Conservation (phyloP, 2,329 filamentous ascomycete genomes). For the Nemania serpens region DNA sequence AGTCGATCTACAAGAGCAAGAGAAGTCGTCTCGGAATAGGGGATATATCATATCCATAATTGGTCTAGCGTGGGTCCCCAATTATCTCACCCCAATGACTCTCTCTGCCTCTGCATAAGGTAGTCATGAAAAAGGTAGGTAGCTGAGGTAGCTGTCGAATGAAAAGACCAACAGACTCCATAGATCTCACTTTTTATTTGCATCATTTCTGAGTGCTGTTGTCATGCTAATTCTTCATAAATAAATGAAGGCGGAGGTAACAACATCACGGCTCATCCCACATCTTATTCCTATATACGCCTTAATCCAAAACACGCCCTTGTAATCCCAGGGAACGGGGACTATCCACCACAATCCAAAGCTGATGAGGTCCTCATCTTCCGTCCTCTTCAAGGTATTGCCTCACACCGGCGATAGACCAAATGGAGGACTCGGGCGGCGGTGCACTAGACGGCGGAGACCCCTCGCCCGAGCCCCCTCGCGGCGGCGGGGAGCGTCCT, state of each 20-base stretch:
- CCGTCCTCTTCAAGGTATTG: constrained; percentile 40
- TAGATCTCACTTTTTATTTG: not conserved
- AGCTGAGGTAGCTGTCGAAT: no score
- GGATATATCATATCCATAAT: not conserved
- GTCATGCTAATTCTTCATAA: not conserved
- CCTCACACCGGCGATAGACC: constrained; percentile 44
- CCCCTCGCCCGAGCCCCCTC: constrained; percentile 26
- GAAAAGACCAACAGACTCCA: no score
- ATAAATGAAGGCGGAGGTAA: not conserved
- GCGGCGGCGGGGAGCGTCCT: constrained; percentile 32
- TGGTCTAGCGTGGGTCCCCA: constrained; percentile 1
- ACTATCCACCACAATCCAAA: constrained; percentile 1
- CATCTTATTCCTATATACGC: not conserved
- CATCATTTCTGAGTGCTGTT: not conserved
- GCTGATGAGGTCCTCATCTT: constrained; percentile 40
- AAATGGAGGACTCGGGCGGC: constrained; percentile 38
- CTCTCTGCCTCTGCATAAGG: not conserved
- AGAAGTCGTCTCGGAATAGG: no score
- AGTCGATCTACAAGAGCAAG: no score
- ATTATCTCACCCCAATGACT: not conserved
- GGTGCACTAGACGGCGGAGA: constrained; percentile 31
- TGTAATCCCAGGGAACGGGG: not conserved
- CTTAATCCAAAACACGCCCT: not conserved
- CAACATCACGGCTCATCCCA: not conserved
- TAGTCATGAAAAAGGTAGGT: not conserved